Conservation (phyloP, 2,329 filamentous ascomycete genomes). For the Trichoderma atroviride region DNA sequence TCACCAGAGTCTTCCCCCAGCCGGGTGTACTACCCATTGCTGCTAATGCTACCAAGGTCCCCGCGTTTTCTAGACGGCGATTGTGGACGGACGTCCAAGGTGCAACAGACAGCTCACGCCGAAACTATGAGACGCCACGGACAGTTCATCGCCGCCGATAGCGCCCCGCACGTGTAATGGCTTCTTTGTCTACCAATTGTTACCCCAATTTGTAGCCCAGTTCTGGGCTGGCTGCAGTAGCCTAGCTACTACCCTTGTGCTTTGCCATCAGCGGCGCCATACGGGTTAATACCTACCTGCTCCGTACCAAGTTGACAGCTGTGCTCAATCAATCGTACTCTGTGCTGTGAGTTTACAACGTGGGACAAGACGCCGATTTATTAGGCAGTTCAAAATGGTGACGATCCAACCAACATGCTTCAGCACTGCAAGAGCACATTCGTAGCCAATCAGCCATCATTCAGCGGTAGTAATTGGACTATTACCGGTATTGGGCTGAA, state of each 20-base stretch:
- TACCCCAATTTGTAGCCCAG: conserved; percentile 9
- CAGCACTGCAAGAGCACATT: neutral
- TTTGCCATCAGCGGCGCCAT: neutral
- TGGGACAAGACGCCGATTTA: too few relatives aligned
- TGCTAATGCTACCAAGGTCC: neutral
- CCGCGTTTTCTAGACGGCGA: neutral
- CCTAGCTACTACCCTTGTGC: neutral
- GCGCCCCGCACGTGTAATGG: neutral
- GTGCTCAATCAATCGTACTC: neutral
- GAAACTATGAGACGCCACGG: neutral
- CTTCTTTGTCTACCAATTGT: neutral
- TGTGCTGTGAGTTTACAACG: too few relatives aligned
- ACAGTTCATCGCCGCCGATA: neutral
- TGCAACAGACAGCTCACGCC: neutral
- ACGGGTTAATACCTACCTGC: neutral
- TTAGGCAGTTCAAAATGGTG: too few relatives aligned
- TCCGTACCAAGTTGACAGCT: neutral
- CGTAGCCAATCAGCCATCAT: too few relatives aligned
- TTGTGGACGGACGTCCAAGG: too few relatives aligned
- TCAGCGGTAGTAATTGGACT: too few relatives aligned
- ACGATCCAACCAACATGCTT: neutral
- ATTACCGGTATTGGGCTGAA: neutral
- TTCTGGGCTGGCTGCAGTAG: neutral
- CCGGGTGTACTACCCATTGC: neutral
- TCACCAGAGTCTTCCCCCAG: neutral